Percentiles rank a stretch among this genome's conserved stretches.
Conservation (phyloP, 1,139 yeast species). For the Protomyces inouyei region DNA sequence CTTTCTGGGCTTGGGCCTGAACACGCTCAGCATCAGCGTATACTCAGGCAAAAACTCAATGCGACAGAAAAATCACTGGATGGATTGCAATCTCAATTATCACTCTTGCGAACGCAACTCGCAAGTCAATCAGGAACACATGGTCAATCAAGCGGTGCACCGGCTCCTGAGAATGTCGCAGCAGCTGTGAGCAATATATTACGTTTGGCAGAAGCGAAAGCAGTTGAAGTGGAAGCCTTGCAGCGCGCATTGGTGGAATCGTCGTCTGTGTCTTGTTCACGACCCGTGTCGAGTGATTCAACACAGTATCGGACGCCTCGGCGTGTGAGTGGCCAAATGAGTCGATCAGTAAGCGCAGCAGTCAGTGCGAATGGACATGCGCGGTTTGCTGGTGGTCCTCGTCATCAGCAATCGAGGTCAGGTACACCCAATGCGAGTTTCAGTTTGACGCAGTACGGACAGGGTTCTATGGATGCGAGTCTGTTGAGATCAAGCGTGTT, state of each 20-base stretch:
- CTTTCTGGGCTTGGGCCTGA: constrained; percentile 26
- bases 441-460: not conserved
- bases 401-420: not conserved
- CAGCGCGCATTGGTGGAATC: not conserved
- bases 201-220: not conserved
- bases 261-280: not conserved
- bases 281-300: not conserved
- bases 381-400: not conserved
- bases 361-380: not conserved
- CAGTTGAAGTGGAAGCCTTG: not conserved
- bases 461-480: not conserved
- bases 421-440: not conserved
- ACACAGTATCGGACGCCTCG: not conserved
- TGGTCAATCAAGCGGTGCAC: not conserved
- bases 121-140: not conserved
- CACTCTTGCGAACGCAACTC: constrained; percentile 21
- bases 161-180: not conserved
- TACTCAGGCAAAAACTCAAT: constrained; percentile 9
- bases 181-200: not conserved
- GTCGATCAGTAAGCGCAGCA: not conserved
- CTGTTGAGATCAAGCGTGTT: not conserved
- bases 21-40: constrained; percentile 26
- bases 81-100: constrained; percentile 16
- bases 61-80: constrained; percentile 19
- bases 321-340: not conserved